Evolutionary conservation across 2,329 filamentous ascomycete genomes (phyloP), one percentile per base, ranked within the genome.

Genomic region (Colletotrichum endophyticum): DNA sequence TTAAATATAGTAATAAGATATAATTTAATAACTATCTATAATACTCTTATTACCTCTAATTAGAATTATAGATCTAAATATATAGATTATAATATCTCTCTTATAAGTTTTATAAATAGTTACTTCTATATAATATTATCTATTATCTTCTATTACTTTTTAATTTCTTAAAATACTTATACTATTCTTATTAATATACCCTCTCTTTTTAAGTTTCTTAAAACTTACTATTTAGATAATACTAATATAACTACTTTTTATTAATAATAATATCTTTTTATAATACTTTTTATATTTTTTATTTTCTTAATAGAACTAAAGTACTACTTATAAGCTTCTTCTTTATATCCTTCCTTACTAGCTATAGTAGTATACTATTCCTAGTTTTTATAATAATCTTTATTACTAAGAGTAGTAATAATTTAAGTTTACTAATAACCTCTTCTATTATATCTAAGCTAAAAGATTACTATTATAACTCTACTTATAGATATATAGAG

Each of bases 251-350:
- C 12, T 32, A 3, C 5, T 32, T 32, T 32, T 32, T 32, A 32
- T 1, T 49, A 49, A 49, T 49, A 49, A 49, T n/a, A 8, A 49
- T n/a, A 19, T 49, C 9, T 1, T 49, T 49, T 49, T 49, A 6
- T 32, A 6, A 1, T 0, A 3, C 12, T 0, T 32, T 32, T 1
- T 32, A 13, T 13, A 3, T 0, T 49, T 49, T 49, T 7, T 49
- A 6, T 49, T 49, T 49, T 49, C 5, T 49, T 49, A 49, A 2
- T 49, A n/a, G 5, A 32, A 32, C 12, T 32, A 13, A 32, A 19
- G 1, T n/a, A 49, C 1, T 49, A 9, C 3, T 49, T 49, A 49
- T 32, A 49, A 9, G n/a, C 16, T n/a, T 49, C 2, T 49, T 49
- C 5, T 8, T 49, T 49, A 19, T n/a, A 19, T 49, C 6, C 9